phyloP scores from a whole-genome alignment of 129 eudicot species.

The Arctium minus region DNA sequence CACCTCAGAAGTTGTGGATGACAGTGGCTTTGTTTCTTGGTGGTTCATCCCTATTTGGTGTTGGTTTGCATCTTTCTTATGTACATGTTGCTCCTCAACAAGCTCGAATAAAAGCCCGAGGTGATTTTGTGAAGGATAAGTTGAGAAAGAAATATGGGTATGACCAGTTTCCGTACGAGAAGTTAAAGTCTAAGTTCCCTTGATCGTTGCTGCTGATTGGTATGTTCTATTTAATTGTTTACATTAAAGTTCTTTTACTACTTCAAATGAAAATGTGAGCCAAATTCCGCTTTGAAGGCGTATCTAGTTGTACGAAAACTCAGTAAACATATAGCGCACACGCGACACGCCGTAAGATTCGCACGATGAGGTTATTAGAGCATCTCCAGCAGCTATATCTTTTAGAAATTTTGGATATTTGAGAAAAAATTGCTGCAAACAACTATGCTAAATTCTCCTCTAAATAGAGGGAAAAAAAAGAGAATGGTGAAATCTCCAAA shows the following conservation, averaged over 20 bases:
- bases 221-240: not conserved
- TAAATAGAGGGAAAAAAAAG: too few species aligned
- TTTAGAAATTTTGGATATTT: too few species aligned
- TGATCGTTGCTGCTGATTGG: not conserved
- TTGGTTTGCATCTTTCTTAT: slow-evolving; percentile 73
- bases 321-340: not conserved
- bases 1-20: slow-evolving; percentile 62
- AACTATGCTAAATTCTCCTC: too few species aligned
- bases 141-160: slow-evolving; percentile 67
- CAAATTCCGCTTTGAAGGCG: not conserved
- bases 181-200: slow-evolving; percentile 1
- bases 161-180: slow-evolving; percentile 33
- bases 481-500: too few species aligned
- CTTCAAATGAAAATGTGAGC: not conserved
- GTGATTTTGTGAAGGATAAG: slow-evolving; percentile 55
- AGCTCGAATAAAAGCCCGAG: slow-evolving; percentile 81
- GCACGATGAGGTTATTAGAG: too few species aligned
- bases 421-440: too few species aligned
- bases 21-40: slow-evolving; percentile 52
- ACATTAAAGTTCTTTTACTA: not conserved
- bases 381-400: too few species aligned
- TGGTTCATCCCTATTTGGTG: slow-evolving; percentile 59
- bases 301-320: not conserved
- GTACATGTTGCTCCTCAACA: slow-evolving; percentile 81
- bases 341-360: too few species aligned